Conservation (phyloP, 305 asterid genomes). For the Vinca major region DNA sequence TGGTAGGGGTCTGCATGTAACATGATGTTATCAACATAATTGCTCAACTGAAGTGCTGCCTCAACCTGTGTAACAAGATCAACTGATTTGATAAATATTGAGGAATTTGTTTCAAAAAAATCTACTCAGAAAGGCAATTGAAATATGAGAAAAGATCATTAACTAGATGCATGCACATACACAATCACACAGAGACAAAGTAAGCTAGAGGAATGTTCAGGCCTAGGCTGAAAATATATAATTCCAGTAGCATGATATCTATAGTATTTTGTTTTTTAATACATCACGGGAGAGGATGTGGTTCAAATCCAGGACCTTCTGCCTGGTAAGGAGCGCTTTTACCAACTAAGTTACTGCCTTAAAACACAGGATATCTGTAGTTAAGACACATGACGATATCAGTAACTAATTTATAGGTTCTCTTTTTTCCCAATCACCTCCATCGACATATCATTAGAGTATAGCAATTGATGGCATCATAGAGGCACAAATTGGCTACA, state of each 20-base stretch:
- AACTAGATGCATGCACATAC: not conserved
- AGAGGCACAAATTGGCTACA: not conserved
- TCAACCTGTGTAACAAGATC: constrained; percentile 48
- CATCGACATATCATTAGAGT: not conserved
- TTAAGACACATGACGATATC: not conserved
- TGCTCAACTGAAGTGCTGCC: constrained; percentile 63
- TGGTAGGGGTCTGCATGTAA: constrained; percentile 71
- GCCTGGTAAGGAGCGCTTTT: too few species aligned
- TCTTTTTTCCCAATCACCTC: not conserved
- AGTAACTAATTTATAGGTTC: not conserved
- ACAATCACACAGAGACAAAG: not conserved
- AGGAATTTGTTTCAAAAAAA: not conserved
- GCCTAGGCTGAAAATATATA: too few species aligned
- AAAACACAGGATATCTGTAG: not conserved
- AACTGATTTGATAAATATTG: constrained; percentile 7
- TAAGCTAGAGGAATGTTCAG: not conserved
- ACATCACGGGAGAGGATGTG: too few species aligned
- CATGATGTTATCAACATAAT: constrained; percentile 60
- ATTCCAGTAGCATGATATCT: not conserved
- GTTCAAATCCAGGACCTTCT: too few species aligned
- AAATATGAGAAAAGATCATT: not conserved
- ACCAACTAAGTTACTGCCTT: too few species aligned
- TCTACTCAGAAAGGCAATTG: not conserved
- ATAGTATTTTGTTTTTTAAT: too few species aligned
- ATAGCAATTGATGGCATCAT: not conserved